phyloP scores from a whole-genome alignment of 345 rosid genomes.

The Hypericum perforatum region DNA sequence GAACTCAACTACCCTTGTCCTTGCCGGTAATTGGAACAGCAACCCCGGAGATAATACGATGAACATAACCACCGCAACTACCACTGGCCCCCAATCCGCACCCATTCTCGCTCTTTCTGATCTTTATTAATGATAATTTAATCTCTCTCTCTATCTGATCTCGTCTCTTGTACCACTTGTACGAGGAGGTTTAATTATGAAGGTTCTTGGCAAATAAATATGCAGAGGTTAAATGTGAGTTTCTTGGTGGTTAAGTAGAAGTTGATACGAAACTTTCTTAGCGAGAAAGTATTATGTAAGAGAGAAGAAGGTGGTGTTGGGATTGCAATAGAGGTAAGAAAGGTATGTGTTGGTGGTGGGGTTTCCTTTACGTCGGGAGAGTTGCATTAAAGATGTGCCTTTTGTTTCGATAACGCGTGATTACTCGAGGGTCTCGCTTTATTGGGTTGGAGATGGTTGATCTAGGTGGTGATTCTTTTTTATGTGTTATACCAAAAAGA shows the following conservation, averaged over 20 bases:
- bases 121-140: neutral
- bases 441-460: constrained; percentile 7
- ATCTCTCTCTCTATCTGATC: neutral
- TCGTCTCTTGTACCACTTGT: neutral
- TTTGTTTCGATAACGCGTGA: constrained; percentile 12
- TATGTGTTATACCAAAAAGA: constrained; percentile 22
- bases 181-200: constrained; percentile 5
- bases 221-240: constrained; percentile 14
- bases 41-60: constrained; percentile 82
- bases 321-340: constrained; percentile 23
- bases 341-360: constrained; percentile 35
- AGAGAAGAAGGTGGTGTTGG: constrained; percentile 20
- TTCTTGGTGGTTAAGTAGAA: constrained; percentile 46
- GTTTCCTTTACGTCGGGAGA: constrained; percentile 35
- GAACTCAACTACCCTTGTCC: constrained; percentile 62
- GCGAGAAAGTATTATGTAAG: neutral
- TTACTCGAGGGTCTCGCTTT: constrained; percentile 20
- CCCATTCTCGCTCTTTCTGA: constrained; percentile 23
- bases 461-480: constrained; percentile 7
- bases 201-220: constrained; percentile 11
- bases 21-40: constrained; percentile 78
- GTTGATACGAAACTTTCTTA: constrained; percentile 39
- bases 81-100: constrained; percentile 85
- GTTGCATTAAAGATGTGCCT: constrained; percentile 12
- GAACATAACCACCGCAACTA: constrained; percentile 60